These are phyloP conservation scores for Ormosia semicastrata DNA, from an alignment of 306 rosid genomes.

Conservation along the genomic window DNA sequence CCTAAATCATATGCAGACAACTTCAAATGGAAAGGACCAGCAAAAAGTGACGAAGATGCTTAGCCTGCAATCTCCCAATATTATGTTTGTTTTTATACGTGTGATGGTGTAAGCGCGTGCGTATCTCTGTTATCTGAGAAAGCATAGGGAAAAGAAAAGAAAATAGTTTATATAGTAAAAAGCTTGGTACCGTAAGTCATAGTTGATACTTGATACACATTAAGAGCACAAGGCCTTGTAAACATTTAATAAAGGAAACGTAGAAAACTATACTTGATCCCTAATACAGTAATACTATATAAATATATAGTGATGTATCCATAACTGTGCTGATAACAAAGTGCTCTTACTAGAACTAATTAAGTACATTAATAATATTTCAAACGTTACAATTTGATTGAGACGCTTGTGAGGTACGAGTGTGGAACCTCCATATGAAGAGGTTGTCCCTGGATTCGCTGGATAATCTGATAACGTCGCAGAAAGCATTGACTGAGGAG, in stretches of 20 bases:
- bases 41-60: not conserved
- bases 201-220: not conserved
- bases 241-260: not conserved
- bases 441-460: constrained; percentile 80
- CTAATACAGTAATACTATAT: not conserved
- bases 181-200: no score
- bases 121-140: not conserved
- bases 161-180: not conserved
- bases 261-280: constrained; percentile 7
- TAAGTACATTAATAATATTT: constrained; percentile 19
- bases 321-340: not conserved
- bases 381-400: constrained; percentile 47
- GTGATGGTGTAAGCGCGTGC: not conserved
- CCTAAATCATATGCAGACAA: constrained; percentile 38
- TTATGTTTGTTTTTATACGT: not conserved
- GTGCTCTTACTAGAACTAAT: not conserved
- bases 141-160: not conserved
- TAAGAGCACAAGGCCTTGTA: not conserved
- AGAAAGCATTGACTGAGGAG: constrained; percentile 54
- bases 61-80: not conserved
- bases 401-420: constrained; percentile 49
- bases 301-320: not conserved
- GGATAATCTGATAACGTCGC: constrained; percentile 61
- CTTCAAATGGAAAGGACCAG: constrained; percentile 43
- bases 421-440: constrained; percentile 88